Base-by-base conservation (phyloP, 345 rosid species). In the Acer saccharum region DNA sequence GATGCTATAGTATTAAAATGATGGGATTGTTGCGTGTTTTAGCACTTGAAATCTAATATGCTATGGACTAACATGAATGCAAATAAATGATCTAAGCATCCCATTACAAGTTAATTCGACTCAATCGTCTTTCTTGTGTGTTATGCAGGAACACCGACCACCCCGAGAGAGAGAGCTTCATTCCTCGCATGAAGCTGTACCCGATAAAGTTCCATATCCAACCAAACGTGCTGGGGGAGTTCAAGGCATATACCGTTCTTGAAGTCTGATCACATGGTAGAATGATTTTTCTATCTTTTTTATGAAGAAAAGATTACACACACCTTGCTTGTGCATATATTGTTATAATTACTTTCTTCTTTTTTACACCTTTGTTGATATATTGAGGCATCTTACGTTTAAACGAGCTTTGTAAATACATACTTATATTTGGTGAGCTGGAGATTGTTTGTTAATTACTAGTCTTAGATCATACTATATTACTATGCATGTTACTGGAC, bases 71-170 rank as follows among this genome's bases (percentile, higher is more conserved):
- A 35, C 4, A 35, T 29, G 32, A 29, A 29, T 35, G 39, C 39
- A 35, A 43, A 43, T 43, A 43, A 43, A 8, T 43, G 10, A 43
- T 43, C 46, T 7, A 46, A 46, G 50, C 50, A 8, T 8, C 50
- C 13, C 50, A 7, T 46, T 46, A 46, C 12, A 46, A 46, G 12
- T 46, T 46, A 10, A 1, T 46, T 70, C 20, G 6, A 46, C 20
- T 70, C 57, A 55, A 32, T 21, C 0, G 11, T 48, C 29, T 69
- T 71, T 61, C 35, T 52, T 72, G 68, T 60, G 16, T 20, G 41
- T 48, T 68, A 29, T 78, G 68, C 83, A 89, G 95, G 95, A 91
- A 77, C 88, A 78, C 65, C 75, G 88, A 79, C 23, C 84, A 66
- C 25, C 77, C 4, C 80, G 73, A 62, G 91, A 81, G 62, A 88